Conservation (phyloP, 2,329 filamentous ascomycete species). For the Talaromyces sp. region DNA sequence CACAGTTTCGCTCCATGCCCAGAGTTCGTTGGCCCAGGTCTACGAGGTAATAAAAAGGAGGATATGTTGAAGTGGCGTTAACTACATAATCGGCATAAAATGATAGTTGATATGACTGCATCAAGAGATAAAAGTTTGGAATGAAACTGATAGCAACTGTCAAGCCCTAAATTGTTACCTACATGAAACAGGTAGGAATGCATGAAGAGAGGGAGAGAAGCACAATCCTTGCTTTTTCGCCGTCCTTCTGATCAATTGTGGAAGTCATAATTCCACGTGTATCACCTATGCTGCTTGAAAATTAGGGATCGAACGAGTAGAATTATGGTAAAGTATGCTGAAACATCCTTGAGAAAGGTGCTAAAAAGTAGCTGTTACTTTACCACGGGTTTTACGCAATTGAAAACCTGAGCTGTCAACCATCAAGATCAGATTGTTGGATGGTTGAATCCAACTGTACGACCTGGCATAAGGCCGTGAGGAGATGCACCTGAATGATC, state of each 20-base stretch:
- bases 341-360: not conserved
- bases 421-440: not conserved
- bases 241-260: not conserved
- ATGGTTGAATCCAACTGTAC: not conserved
- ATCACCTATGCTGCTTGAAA: not conserved
- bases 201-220: not conserved
- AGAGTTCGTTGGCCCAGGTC: not conserved
- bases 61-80: not conserved
- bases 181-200: constrained; percentile 7
- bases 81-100: not conserved
- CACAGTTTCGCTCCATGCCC: not conserved
- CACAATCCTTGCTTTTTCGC: not conserved
- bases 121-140: not conserved
- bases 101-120: not conserved
- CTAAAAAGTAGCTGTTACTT: not conserved
- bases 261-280: not conserved
- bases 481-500: not conserved
- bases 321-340: not conserved
- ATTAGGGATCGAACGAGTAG: not conserved
- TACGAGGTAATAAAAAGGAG: not conserved
- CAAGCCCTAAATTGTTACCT: not conserved
- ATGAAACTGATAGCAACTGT: not conserved
- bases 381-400: not conserved
- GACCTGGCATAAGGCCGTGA: not conserved
- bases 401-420: not conserved